Percentiles rank a stretch among this genome's conserved stretches.
Conservation (phyloP, 192 early-diverging fungal genomes). For the Rhizophagus clarus region DNA sequence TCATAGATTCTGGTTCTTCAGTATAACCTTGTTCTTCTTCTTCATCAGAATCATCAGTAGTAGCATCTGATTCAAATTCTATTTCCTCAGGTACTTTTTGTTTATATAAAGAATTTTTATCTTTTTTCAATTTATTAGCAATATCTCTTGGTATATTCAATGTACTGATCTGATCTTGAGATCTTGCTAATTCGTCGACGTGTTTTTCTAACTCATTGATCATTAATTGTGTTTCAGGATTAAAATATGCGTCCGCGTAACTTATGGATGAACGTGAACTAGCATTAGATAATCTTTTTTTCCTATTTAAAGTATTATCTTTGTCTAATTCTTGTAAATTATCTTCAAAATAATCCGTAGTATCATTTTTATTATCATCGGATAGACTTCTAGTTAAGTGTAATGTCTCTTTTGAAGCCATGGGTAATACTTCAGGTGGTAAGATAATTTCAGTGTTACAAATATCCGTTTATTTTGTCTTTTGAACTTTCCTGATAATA, state of each 20-base stretch:
- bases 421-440: too few relatives aligned
- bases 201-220: conserved; percentile 18
- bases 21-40: neutral
- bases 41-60: neutral
- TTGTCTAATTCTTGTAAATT: neutral
- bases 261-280: neutral
- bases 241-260: neutral
- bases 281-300: neutral
- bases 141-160: neutral
- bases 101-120: neutral
- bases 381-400: neutral
- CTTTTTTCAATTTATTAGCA: neutral
- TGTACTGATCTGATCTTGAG: neutral
- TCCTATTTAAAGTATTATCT: neutral
- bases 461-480: too few relatives aligned
- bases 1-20: neutral
- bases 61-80: neutral
- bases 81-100: neutral
- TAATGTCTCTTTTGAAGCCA: too few relatives aligned
- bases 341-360: neutral
- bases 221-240: neutral
- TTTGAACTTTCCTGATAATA: too few relatives aligned
- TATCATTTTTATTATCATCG: neutral
- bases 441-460: too few relatives aligned
- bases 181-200: neutral